These are phyloP conservation scores for Camptophora hylomeconis DNA, from an alignment of 2,329 filamentous ascomycete genomes.

Conservation along the genomic window DNA sequence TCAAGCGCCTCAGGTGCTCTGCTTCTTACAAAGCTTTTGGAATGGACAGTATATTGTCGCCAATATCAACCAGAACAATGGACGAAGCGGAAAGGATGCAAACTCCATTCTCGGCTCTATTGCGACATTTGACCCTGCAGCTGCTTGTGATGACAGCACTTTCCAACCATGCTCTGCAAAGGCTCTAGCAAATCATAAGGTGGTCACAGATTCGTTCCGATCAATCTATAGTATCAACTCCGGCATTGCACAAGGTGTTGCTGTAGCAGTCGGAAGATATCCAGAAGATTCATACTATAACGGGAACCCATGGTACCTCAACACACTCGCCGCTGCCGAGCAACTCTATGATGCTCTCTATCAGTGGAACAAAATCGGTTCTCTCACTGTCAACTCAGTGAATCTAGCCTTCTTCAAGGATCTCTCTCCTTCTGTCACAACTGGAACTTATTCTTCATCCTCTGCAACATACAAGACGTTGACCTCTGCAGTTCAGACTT, in stretches of 20 bases:
- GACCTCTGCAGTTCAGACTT: slow-evolving; percentile 45
- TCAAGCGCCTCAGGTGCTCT: slow-evolving; percentile 57
- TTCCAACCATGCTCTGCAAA: slow-evolving; percentile 59
- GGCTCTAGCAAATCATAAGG: slow-evolving; percentile 63
- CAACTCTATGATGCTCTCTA: slow-evolving; percentile 64
- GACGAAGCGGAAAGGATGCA: slow-evolving; percentile 55
- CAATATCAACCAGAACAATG: slow-evolving; percentile 53
- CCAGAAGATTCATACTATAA: slow-evolving; percentile 61
- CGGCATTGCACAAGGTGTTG: slow-evolving; percentile 47
- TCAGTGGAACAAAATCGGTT: slow-evolving; percentile 52
- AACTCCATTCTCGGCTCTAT: slow-evolving; percentile 57
- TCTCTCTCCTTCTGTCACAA: slow-evolving; percentile 41
- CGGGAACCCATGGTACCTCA: slow-evolving; percentile 70
- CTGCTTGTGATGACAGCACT: slow-evolving; percentile 51
- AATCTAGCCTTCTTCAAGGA: slow-evolving; percentile 62
- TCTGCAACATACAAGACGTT: slow-evolving; percentile 34
- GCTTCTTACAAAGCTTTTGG: slow-evolving; percentile 67
- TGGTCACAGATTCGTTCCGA: slow-evolving; percentile 62
- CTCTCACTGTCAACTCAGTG: slow-evolving; percentile 49
- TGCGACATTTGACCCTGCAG: slow-evolving; percentile 54
- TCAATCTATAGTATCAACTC: slow-evolving; percentile 56
- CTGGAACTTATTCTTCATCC: slow-evolving; percentile 47
- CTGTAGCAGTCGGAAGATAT: slow-evolving; percentile 54
- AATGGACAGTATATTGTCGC: slow-evolving; percentile 51
- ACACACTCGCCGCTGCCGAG: slow-evolving; percentile 63